phyloP scores from a whole-genome alignment of 2,329 filamentous ascomycete genomes.

The Ophiostoma populinum region DNA sequence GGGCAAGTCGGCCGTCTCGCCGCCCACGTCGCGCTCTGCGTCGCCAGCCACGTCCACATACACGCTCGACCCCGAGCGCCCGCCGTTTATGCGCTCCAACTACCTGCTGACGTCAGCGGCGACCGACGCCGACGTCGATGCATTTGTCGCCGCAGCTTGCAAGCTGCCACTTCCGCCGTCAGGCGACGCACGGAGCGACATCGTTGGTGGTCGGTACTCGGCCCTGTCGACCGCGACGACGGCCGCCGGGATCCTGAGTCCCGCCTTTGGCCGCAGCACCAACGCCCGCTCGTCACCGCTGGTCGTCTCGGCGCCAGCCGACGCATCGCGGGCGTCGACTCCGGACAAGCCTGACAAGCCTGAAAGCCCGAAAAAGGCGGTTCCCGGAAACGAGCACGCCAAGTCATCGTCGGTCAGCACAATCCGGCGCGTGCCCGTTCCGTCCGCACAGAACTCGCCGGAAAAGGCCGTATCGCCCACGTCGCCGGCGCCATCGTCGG shows the following conservation, averaged over 20 bases:
- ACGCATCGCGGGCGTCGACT: too few species aligned
- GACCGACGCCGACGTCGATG: slow-evolving; percentile 33
- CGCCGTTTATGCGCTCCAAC: slow-evolving; percentile 26
- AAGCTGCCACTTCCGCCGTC: slow-evolving; percentile 26
- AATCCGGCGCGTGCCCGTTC: slow-evolving; percentile 3
- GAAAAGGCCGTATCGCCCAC: too few species aligned
- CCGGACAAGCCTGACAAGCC: too few species aligned
- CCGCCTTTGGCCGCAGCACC: slow-evolving; percentile 1
- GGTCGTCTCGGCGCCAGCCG: too few species aligned
- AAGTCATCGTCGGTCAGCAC: too few species aligned
- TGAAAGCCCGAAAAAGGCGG: too few species aligned
- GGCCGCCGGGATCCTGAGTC: background rate
- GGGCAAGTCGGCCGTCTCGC: too few species aligned
- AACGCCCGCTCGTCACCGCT: too few species aligned
- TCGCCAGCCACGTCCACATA: background rate
- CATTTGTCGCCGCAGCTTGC: slow-evolving; percentile 35
- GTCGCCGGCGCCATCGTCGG: slow-evolving; percentile 11
- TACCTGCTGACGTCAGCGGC: slow-evolving; percentile 39
- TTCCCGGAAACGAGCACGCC: too few species aligned
- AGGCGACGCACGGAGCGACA: slow-evolving; percentile 24
- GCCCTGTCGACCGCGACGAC: slow-evolving; percentile 2
- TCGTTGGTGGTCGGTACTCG: slow-evolving; percentile 4
- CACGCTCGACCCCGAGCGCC: slow-evolving; percentile 11
- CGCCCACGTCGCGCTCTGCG: too few species aligned
- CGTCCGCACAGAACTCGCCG: too few species aligned